A percentile compares a stretch with the other conserved stretches of the same genome.
These are phyloP conservation scores for Penicillium robsamsonii DNA, from an alignment of 495 filamentous ascomycete species.

Conservation along the genomic window DNA sequence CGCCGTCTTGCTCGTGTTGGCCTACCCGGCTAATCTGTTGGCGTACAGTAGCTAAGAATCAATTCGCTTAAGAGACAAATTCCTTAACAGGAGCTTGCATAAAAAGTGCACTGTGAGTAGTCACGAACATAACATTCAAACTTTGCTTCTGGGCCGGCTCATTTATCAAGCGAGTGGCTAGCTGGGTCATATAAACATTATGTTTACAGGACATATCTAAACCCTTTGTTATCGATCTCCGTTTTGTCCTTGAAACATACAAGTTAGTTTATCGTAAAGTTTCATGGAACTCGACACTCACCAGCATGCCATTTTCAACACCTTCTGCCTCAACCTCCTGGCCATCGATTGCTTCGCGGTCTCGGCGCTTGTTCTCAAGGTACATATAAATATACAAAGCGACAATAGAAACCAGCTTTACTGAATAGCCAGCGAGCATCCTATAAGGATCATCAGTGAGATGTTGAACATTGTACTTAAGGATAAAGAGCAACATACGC, in stretches of 20 bases:
- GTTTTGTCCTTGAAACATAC: slow-evolving; percentile 44
- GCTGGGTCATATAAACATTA: no score
- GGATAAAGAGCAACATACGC: slow-evolving; percentile 28
- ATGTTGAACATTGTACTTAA: not conserved
- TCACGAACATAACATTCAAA: no score
- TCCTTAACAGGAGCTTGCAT: no score
- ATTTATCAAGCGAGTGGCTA: no score
- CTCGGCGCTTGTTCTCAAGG: slow-evolving; percentile 51
- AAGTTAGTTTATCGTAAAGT: not conserved
- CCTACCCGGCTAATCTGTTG: no score
- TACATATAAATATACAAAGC: slow-evolving; percentile 55
- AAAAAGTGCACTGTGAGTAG: no score
- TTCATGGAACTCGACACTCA: slow-evolving; percentile 10
- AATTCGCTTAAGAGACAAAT: no score
- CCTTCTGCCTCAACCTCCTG: slow-evolving; percentile 44
- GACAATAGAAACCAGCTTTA: slow-evolving; percentile 48
- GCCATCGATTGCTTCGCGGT: slow-evolving; percentile 39
- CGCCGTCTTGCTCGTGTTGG: no score
- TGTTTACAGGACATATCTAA: slow-evolving; percentile 49
- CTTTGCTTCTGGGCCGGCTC: no score
- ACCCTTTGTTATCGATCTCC: slow-evolving; percentile 55
- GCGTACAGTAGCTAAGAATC: no score
- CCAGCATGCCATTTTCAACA: slow-evolving; percentile 52
- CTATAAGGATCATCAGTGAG: slow-evolving; percentile 12
- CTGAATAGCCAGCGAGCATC: slow-evolving; percentile 53